Evolutionary conservation across 768 basidiomycete species (phyloP).

Genomic region (Tylopilus rubrobrunneus): DNA sequence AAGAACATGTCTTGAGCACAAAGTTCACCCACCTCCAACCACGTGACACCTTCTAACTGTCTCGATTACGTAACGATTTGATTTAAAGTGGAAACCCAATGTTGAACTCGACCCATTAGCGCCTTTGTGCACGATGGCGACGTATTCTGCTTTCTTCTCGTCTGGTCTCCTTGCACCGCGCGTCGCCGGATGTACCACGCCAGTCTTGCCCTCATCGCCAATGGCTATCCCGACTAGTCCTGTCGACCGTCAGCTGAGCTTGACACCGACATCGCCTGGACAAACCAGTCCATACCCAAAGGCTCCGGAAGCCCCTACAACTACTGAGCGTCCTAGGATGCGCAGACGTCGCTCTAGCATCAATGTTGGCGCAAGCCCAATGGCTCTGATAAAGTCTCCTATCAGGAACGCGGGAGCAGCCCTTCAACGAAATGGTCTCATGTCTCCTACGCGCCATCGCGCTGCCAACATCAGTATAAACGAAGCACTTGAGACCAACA

Average conservation of each 20-base stretch:
- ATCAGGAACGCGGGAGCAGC: slow-evolving; percentile 48
- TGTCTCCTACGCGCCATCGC: slow-evolving; percentile 39
- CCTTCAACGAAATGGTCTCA: slow-evolving; percentile 42
- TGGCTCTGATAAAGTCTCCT: slow-evolving; percentile 57
- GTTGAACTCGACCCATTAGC: slow-evolving; percentile 17
- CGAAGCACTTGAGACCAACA: slow-evolving; percentile 35
- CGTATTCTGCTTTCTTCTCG: slow-evolving; percentile 67
- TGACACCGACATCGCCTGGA: slow-evolving; percentile 34
- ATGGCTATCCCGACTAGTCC: slow-evolving; percentile 15
- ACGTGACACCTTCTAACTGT: slow-evolving; percentile 11
- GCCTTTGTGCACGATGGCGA: slow-evolving; percentile 29
- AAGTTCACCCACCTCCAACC: not conserved
- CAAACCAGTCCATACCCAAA: slow-evolving; percentile 26
- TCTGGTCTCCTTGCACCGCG: slow-evolving; percentile 62
- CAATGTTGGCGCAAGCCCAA: slow-evolving; percentile 49
- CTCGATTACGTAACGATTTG: slow-evolving; percentile 17
- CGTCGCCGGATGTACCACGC: slow-evolving; percentile 22
- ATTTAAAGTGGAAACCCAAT: slow-evolving; percentile 12
- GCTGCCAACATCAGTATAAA: slow-evolving; percentile 42
- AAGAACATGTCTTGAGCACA: slow-evolving; percentile 52
- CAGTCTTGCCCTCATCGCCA: slow-evolving; percentile 25
- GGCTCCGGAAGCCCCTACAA: slow-evolving; percentile 15
- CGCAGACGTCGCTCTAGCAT: slow-evolving; percentile 64
- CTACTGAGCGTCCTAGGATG: slow-evolving; percentile 38
- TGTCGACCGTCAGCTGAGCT: slow-evolving; percentile 34